phyloP scores from a whole-genome alignment of 2,329 filamentous ascomycete species.

The Bimuria novae-zelandiae region DNA sequence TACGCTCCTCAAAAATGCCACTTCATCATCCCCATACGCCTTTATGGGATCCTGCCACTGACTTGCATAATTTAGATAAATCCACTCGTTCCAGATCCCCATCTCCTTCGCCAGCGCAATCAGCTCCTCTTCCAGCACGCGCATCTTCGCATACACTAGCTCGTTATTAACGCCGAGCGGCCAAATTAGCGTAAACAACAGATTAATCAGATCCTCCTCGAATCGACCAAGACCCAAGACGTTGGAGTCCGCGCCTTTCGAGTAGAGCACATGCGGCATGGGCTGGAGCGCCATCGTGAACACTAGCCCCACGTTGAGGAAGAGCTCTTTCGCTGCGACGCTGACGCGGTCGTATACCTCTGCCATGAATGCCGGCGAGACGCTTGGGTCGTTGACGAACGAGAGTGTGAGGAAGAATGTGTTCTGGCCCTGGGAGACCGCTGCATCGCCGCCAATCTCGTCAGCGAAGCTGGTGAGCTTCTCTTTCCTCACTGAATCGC shows the following conservation, averaged over 20 bases:
- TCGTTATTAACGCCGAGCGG: conserved; percentile 17
- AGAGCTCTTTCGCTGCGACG: conserved; percentile 13
- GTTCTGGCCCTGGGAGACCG: conserved; percentile 7
- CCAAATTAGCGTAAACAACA: conserved; percentile 23
- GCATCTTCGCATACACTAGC: conserved; percentile 16
- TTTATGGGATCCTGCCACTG: conserved; percentile 43
- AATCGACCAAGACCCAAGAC: conserved; percentile 28
- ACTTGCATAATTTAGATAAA: conserved; percentile 46
- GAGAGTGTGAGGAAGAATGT: conserved; percentile 26
- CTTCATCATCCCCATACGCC: conserved; percentile 36
- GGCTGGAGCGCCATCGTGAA: conserved; percentile 25
- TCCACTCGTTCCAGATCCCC: conserved; percentile 22
- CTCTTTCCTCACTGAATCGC: conserved; percentile 21
- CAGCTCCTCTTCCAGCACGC: conserved; percentile 19
- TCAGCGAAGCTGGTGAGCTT: conserved; percentile 19
- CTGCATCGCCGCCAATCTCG: conserved; percentile 16
- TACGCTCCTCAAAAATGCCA: conserved; percentile 31
- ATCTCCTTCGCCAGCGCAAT: conserved; percentile 14
- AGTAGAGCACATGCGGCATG: conserved; percentile 22
- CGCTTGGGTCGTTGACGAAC: conserved; percentile 19
- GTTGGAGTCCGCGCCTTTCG: conserved; percentile 20
- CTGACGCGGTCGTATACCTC: conserved; percentile 20
- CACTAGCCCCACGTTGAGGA: conserved; percentile 18
- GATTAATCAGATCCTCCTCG: conserved; percentile 25
- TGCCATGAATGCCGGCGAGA: conserved; percentile 17